phyloP scores from a whole-genome alignment of 2,329 filamentous ascomycete species.

The Fusarium sp. region DNA sequence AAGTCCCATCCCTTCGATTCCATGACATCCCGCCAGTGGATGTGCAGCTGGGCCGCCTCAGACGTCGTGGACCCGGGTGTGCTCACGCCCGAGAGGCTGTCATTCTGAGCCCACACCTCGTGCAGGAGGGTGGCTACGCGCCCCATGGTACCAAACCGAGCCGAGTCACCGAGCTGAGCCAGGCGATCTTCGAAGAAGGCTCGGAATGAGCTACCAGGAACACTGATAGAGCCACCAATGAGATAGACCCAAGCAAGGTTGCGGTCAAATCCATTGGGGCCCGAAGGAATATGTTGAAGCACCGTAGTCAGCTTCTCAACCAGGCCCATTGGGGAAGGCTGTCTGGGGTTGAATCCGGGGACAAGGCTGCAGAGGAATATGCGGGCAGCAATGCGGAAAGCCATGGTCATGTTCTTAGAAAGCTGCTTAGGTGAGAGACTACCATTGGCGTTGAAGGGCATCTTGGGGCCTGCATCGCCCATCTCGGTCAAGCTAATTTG shows the following conservation, averaged over 20 bases:
- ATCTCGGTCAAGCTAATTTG: slow-evolving; percentile 87
- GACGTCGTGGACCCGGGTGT: slow-evolving; percentile 53
- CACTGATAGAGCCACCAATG: slow-evolving; percentile 83
- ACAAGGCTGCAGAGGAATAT: slow-evolving; percentile 98
- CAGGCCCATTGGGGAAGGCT: slow-evolving; percentile 79
- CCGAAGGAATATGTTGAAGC: slow-evolving; percentile 85
- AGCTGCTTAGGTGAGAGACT: slow-evolving; percentile 85
- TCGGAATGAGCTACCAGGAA: slow-evolving; percentile 80
- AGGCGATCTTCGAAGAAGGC: slow-evolving; percentile 81
- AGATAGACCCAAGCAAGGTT: slow-evolving; percentile 94
- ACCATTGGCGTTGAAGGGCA: slow-evolving; percentile 75
- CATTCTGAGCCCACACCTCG: slow-evolving; percentile 88
- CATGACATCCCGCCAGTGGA: slow-evolving; percentile 97
- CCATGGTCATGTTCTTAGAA: slow-evolving; percentile 86
- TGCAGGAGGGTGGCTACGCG: slow-evolving; percentile 81
- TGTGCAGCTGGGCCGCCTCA: slow-evolving; percentile 68
- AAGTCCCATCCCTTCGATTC: slow-evolving; percentile 91
- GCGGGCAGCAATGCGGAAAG: slow-evolving; percentile 91
- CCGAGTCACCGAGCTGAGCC: slow-evolving; percentile 79
- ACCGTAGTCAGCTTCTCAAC: slow-evolving; percentile 82
- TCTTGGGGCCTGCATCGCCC: slow-evolving; percentile 68
- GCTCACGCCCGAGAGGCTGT: slow-evolving; percentile 58
- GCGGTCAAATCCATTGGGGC: slow-evolving; percentile 86
- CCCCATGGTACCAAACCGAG: slow-evolving; percentile 86
- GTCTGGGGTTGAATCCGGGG: slow-evolving; percentile 83